These are phyloP conservation scores for Exophiala oligosperma DNA, from an alignment of 2,329 filamentous ascomycete species.

Conservation along the genomic window DNA sequence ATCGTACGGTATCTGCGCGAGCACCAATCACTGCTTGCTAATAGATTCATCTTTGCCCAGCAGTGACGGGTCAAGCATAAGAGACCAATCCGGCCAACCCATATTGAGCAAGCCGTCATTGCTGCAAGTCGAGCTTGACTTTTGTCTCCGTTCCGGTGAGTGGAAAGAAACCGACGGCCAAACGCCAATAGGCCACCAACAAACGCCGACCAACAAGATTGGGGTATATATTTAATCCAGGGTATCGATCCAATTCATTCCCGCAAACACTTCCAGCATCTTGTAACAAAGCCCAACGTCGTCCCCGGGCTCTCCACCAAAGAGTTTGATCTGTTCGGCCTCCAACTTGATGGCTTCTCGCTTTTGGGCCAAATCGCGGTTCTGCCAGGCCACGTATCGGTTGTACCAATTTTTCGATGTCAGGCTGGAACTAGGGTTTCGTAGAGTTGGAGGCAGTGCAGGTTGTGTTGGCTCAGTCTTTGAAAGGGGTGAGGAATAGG, in stretches of 20 bases:
- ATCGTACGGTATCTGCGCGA: conserved; percentile 11
- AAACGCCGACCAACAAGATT: not conserved
- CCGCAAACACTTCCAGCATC: conserved; percentile 52
- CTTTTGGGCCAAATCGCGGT: conserved; percentile 35
- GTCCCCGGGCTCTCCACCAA: conserved; percentile 31
- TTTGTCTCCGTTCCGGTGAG: conserved; percentile 16
- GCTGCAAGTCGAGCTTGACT: conserved; percentile 22
- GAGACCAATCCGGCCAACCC: conserved; percentile 16
- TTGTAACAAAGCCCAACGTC: conserved; percentile 42
- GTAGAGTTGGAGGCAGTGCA: conserved; percentile 29
- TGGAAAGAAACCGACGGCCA: not conserved
- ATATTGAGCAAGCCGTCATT: conserved; percentile 20
- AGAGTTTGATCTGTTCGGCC: conserved; percentile 42
- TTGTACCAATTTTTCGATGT: conserved; percentile 44
- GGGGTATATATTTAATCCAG: conserved; percentile 13
- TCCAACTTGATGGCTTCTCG: conserved; percentile 35
- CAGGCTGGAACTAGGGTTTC: conserved; percentile 23
- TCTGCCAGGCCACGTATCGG: conserved; percentile 42
- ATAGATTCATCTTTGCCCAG: conserved; percentile 11
- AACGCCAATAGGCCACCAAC: no score
- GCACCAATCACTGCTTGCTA: conserved; percentile 18
- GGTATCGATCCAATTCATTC: conserved; percentile 48
- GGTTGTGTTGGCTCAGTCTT: conserved; percentile 10
- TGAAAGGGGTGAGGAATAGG: conserved; percentile 6
- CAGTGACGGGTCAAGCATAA: conserved; percentile 22